Evolutionary conservation across 176 grass and related monocot species (phyloP), one percentile per base, ranked within the genome.

Genomic region (Carex kokanica): DNA sequence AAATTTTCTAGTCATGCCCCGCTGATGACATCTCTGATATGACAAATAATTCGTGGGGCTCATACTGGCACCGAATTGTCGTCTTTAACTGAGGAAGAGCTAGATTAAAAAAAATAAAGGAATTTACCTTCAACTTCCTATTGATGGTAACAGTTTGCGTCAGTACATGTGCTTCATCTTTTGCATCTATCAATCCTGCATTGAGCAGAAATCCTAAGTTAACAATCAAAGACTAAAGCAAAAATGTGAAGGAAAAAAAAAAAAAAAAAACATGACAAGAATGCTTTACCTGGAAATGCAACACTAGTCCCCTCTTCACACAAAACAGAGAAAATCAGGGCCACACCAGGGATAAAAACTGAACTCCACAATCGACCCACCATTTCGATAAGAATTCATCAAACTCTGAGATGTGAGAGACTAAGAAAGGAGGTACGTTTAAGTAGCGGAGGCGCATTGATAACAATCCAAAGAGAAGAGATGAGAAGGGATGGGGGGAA

Each of bases 61-160:
- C 63, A 32, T 29, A 66, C 18, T 36, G 13, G 13, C 64, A 34
- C 15, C 5, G 17, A 36, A 67, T 15, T 67, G 64, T 36, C 4
- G 16, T 5, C 5, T 67, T 67, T 17, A 67, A 67, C 64, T 51
- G 32, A 21, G 21, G 31, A 52, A 24, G 8, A 55, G 0, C 54
- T 17, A 55, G 23, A 57, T 34, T 29, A 21, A 55, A 16, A 29
- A 27, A 51, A 15, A 56, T 6, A 58, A 8, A 29, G n/a, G 0
- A 78, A 21, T 38, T 64, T 81, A 81, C 57, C 25, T 64, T 81
- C 17, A 81, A 47, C 58, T 64, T 62, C 4, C 60, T 41, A 62
- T 62, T 12, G 32, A 62, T 47, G 27, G 14, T n/a, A 38, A 60
- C 32, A 56, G 32, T 62, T 81, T 60, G 31, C 9, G 56, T 8